Evolutionary conservation across 179 eudicot species (phyloP).

Genomic region (Spinacia oleracea): DNA sequence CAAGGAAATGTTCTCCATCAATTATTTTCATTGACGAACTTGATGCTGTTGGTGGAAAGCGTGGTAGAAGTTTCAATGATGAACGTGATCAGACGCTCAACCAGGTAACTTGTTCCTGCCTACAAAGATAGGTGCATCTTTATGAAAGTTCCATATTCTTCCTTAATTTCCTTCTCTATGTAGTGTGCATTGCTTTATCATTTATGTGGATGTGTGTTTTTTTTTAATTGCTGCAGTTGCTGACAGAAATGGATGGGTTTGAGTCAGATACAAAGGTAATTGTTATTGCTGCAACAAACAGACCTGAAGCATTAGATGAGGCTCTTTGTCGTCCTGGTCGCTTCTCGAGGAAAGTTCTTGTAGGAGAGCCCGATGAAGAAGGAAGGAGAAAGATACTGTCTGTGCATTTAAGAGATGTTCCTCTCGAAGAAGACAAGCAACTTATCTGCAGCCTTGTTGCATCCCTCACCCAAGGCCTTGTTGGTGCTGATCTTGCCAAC

Average conservation of each 20-base stretch:
- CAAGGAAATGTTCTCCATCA: conserved; percentile 84
- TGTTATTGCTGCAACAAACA: conserved; percentile 94
- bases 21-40: conserved; percentile 96
- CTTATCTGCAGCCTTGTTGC: conserved; percentile 79
- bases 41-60: conserved; percentile 98
- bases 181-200: not conserved
- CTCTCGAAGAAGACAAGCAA: conserved; percentile 72
- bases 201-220: conserved; percentile 3
- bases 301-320: conserved; percentile 93
- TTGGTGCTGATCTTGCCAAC: conserved; percentile 98
- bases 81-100: conserved; percentile 97
- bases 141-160: not conserved
- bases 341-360: conserved; percentile 90
- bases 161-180: too few relatives aligned
- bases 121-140: not conserved
- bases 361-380: conserved; percentile 88
- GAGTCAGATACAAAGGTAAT: conserved; percentile 83
- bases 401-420: conserved; percentile 81
- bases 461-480: conserved; percentile 85
- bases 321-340: conserved; percentile 98
- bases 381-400: conserved; percentile 85
- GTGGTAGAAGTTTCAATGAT: conserved; percentile 95
- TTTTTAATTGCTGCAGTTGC: conserved; percentile 60
- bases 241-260: conserved; percentile 99
- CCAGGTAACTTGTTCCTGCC: conserved; percentile 54